Evolutionary conservation across 2,329 filamentous ascomycete species (phyloP).

Genomic region (Diaporthe capsici): DNA sequence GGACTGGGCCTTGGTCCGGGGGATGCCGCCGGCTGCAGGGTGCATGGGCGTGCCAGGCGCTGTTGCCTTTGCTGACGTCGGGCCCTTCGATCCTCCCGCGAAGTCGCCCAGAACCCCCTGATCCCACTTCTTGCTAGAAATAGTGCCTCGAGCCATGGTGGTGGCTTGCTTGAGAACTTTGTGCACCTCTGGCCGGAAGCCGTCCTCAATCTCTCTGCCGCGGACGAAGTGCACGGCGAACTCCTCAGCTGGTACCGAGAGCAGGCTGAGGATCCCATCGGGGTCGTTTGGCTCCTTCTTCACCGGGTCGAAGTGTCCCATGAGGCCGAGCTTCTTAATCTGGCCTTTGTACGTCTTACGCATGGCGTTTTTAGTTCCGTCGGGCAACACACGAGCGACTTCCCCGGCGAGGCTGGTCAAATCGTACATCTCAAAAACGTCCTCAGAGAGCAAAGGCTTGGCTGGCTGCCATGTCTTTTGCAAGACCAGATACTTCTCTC

Average conservation of each 20-base stretch:
- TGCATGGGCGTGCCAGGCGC: slow-evolving; percentile 67
- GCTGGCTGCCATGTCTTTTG: slow-evolving; percentile 59
- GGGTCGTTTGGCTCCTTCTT: slow-evolving; percentile 68
- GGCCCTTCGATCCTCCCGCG: slow-evolving; percentile 57
- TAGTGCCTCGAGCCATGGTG: slow-evolving; percentile 70
- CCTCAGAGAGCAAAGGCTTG: slow-evolving; percentile 64
- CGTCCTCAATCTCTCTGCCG: slow-evolving; percentile 68
- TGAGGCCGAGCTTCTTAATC: slow-evolving; percentile 74
- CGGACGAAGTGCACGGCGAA: slow-evolving; percentile 70
- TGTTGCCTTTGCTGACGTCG: slow-evolving; percentile 61
- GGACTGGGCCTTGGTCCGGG: slow-evolving; percentile 57
- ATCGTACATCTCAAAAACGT: slow-evolving; percentile 72
- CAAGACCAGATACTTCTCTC: slow-evolving; percentile 77
- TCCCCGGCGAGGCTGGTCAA: slow-evolving; percentile 70
- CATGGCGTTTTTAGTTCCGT: slow-evolving; percentile 76
- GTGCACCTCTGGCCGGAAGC: slow-evolving; percentile 62
- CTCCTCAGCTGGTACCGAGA: slow-evolving; percentile 66
- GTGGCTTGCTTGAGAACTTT: slow-evolving; percentile 64
- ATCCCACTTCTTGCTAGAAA: slow-evolving; percentile 70
- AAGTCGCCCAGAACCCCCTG: slow-evolving; percentile 71
- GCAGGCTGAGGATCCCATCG: slow-evolving; percentile 67
- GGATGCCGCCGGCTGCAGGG: slow-evolving; percentile 47
- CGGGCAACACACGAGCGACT: slow-evolving; percentile 74
- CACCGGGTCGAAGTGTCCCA: slow-evolving; percentile 71
- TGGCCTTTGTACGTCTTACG: slow-evolving; percentile 79